Conservation (phyloP, 306 rosid species). For the Oemleria cerasiformis region DNA sequence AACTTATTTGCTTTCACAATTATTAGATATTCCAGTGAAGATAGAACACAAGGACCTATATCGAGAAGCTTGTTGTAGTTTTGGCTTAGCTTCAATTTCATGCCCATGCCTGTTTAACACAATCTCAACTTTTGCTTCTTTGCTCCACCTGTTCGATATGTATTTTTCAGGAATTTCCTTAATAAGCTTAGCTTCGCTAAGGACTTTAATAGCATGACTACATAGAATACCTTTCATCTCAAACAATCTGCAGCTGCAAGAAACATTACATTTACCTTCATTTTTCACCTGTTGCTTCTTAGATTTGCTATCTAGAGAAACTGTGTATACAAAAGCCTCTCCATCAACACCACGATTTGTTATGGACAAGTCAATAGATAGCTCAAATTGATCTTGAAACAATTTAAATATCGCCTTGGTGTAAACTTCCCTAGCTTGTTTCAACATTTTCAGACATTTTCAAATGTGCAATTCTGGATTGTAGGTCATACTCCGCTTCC, state of each 20-base stretch:
- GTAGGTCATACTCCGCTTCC: background rate
- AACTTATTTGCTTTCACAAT: background rate
- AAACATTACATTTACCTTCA: background rate
- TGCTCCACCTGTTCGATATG: background rate
- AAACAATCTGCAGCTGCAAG: background rate
- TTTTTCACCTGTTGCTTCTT: too few relatives aligned
- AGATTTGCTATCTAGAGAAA: background rate
- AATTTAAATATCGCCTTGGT: background rate
- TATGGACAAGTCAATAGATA: background rate
- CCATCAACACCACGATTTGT: background rate
- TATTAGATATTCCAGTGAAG: background rate
- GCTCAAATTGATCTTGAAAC: background rate
- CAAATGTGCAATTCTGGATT: background rate
- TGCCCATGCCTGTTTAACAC: background rate
- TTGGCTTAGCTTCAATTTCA: background rate
- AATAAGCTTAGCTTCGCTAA: background rate
- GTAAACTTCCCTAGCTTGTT: background rate
- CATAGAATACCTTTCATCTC: background rate
- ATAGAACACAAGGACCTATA: background rate
- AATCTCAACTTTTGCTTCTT: background rate
- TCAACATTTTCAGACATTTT: background rate
- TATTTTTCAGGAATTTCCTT: background rate
- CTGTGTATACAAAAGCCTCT: background rate
- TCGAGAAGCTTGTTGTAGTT: background rate
- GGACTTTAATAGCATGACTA: background rate